phyloP scores from a whole-genome alignment of 1,284 basidiomycete species.

The Hymenochaete sp. region DNA sequence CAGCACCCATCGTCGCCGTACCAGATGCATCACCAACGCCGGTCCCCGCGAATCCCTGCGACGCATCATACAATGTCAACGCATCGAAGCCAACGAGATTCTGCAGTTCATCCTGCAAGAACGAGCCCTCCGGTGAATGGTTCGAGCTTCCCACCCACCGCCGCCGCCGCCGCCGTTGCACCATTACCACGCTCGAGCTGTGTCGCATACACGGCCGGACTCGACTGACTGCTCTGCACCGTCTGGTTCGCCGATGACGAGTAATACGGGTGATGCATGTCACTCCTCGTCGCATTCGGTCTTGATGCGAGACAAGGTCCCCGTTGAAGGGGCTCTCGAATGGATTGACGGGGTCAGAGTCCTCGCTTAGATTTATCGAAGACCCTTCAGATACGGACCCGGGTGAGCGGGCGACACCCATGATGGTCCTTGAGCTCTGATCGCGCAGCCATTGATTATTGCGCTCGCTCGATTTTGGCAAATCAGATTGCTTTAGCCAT shows the following conservation, averaged over 20 bases:
- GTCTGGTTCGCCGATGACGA: conserved; percentile 23
- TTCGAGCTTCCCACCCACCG: conserved; percentile 7
- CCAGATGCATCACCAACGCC: neutral
- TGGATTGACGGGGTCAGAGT: too few relatives aligned
- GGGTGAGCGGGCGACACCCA: too few relatives aligned
- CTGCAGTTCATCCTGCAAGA: conserved; percentile 7
- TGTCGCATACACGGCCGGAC: conserved; percentile 44
- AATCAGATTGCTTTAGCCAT: too few relatives aligned
- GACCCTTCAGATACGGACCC: too few relatives aligned
- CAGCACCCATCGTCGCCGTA: neutral
- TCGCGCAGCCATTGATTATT: too few relatives aligned
- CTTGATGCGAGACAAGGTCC: too few relatives aligned
- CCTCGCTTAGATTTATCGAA: too few relatives aligned
- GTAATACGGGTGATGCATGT: conserved; percentile 51
- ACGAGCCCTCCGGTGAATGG: conserved; percentile 25
- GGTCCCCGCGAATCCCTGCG: conserved; percentile 4
- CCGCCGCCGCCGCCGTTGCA: conserved; percentile 6
- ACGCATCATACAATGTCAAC: neutral
- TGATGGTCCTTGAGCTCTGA: too few relatives aligned
- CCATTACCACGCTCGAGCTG: conserved; percentile 32
- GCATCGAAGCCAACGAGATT: conserved; percentile 6
- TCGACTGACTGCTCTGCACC: too few relatives aligned
- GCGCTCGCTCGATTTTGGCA: too few relatives aligned
- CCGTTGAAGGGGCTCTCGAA: too few relatives aligned
- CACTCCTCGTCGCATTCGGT: conserved; percentile 21